Percentiles rank a stretch among this genome's conserved stretches.
Evolutionary conservation across 2,329 filamentous ascomycete genomes (phyloP).

Genomic region (Aspergillus proliferans): DNA sequence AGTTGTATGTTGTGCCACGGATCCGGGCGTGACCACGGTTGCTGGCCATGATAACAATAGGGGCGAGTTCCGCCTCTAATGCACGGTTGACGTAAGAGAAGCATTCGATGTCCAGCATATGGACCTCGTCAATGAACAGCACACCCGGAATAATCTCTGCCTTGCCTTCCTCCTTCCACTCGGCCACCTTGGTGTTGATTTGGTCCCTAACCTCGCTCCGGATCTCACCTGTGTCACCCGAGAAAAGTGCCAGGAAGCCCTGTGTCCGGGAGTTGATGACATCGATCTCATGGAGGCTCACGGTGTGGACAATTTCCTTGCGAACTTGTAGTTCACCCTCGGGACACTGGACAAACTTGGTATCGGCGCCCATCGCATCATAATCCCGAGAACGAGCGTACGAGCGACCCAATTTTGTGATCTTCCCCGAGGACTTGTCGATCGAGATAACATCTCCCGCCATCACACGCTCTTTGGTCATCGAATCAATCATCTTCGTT

Average conservation of each 20-base stretch:
- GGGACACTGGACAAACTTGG: slow-evolving; percentile 95
- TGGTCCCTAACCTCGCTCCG: slow-evolving; percentile 94
- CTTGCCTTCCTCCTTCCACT: slow-evolving; percentile 99
- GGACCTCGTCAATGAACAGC: slow-evolving; percentile 96
- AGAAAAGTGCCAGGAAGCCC: slow-evolving; percentile 94
- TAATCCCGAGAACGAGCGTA: slow-evolving; percentile 95
- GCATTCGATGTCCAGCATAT: slow-evolving; percentile 99
- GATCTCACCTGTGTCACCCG: slow-evolving; percentile 96
- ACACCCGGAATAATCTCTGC: slow-evolving; percentile 96
- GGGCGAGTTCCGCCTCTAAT: slow-evolving; percentile 86
- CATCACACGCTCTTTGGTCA: slow-evolving; percentile 99
- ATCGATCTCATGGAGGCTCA: slow-evolving; percentile 95
- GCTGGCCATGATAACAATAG: slow-evolving; percentile 98
- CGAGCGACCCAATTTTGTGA: slow-evolving; percentile 91
- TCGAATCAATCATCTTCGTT: slow-evolving; percentile 98
- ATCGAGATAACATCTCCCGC: slow-evolving; percentile 97
- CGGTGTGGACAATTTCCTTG: slow-evolving; percentile 94
- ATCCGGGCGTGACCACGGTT: slow-evolving; percentile 90
- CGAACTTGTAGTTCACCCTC: slow-evolving; percentile 96
- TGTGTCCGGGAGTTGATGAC: slow-evolving; percentile 99
- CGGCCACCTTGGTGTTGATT: slow-evolving; percentile 97
- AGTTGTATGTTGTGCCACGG: slow-evolving; percentile 85
- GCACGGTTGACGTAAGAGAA: slow-evolving; percentile 98
- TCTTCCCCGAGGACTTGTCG: slow-evolving; percentile 96
- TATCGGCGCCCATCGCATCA: slow-evolving; percentile 97